These are phyloP conservation scores for Tephrocybe sp. DNA, from an alignment of 768 basidiomycete genomes.

Conservation along the genomic window DNA sequence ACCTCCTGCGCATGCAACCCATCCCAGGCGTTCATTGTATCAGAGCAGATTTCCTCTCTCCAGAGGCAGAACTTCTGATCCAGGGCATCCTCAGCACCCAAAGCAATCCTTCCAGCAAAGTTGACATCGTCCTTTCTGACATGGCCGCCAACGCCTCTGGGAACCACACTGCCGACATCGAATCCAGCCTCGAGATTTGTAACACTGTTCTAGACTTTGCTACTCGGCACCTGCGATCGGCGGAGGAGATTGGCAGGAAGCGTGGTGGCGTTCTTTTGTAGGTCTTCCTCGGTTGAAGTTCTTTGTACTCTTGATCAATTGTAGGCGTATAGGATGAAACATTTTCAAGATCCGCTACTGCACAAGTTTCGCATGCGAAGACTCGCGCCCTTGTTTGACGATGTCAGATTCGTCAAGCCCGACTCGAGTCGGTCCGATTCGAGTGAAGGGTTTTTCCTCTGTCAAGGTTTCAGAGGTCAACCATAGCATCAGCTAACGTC, in stretches of 20 bases:
- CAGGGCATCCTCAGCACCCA: conserved; percentile 28
- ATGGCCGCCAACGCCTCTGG: conserved; percentile 88
- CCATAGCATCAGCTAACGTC: too few species aligned
- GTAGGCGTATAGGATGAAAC: conserved; percentile 61
- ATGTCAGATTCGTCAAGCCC: conserved; percentile 75
- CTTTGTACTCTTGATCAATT: conserved; percentile 4
- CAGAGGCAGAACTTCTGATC: conserved; percentile 45
- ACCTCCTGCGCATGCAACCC: conserved; percentile 68
- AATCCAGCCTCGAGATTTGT: conserved; percentile 70
- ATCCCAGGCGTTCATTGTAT: conserved; percentile 73
- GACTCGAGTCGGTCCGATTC: conserved; percentile 75
- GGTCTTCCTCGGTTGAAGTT: conserved; percentile 16
- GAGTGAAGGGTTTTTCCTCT: conserved; percentile 84
- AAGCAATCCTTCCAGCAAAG: conserved; percentile 37
- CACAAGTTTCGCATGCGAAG: conserved; percentile 58
- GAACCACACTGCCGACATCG: conserved; percentile 59
- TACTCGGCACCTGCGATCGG: conserved; percentile 46
- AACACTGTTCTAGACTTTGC: conserved; percentile 72
- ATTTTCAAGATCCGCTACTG: conserved; percentile 74
- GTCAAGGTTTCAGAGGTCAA: conserved; percentile 59
- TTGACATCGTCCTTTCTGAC: conserved; percentile 84
- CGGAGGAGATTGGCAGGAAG: conserved; percentile 38
- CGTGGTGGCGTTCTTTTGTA: conserved; percentile 60
- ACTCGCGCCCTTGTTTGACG: conserved; percentile 61
- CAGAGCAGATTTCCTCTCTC: conserved; percentile 74